Percentiles rank a stretch among this genome's conserved stretches.
Evolutionary conservation across 2,329 filamentous ascomycete genomes (phyloP).

Genomic region (Neofusicoccum cordaticola): DNA sequence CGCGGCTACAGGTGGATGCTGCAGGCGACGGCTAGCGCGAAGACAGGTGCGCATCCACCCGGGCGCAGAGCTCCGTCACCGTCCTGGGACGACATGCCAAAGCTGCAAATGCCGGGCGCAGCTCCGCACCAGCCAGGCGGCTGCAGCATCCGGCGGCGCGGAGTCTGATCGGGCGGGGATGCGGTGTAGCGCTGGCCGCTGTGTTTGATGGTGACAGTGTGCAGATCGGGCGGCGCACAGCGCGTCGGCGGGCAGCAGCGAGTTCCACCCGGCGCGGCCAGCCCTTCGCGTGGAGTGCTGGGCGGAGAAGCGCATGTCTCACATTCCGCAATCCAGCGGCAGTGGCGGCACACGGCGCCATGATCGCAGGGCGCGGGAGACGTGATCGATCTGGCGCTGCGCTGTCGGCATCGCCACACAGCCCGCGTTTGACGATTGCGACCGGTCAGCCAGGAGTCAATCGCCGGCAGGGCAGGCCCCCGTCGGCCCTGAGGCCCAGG

Average conservation of each 20-base stretch:
- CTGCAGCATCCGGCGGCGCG: too few species aligned
- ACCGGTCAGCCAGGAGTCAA: background rate
- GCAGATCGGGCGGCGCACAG: conserved; percentile 10
- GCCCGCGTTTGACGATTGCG: background rate
- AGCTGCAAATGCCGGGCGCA: too few species aligned
- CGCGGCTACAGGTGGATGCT: background rate
- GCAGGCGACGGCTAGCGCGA: too few species aligned
- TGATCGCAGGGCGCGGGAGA: background rate
- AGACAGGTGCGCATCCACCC: too few species aligned
- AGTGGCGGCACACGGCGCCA: conserved; percentile 4
- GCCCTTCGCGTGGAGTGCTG: background rate
- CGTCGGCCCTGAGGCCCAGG: background rate
- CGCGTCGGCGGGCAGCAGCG: background rate
- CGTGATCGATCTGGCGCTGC: background rate
- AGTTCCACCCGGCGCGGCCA: background rate
- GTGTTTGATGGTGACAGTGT: background rate
- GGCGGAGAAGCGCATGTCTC: conserved; percentile 13
- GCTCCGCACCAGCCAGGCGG: too few species aligned
- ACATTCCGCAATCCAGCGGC: conserved; percentile 5
- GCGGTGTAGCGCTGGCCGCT: conserved; percentile 12
- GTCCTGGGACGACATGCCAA: too few species aligned
- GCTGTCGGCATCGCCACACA: background rate
- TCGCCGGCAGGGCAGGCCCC: background rate
- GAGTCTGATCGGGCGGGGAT: background rate
- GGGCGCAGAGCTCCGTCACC: too few species aligned